Evolutionary conservation across 305 asterid species (phyloP).

Genomic region (Plantago lanceolata): DNA sequence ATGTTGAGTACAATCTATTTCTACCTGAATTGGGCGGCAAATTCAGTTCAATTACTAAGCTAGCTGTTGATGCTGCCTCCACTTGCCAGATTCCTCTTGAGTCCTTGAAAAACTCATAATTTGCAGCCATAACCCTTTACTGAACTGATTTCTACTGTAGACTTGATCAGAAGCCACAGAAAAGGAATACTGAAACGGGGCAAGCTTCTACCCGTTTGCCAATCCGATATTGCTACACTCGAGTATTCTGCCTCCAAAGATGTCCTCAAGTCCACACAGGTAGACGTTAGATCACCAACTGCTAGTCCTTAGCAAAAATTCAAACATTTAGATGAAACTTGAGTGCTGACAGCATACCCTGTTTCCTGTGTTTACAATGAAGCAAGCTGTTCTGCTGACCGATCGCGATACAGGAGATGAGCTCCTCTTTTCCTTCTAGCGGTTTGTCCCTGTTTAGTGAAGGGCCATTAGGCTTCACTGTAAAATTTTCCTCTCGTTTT

Average conservation of each 20-base stretch:
- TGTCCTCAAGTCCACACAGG: constrained; percentile 79
- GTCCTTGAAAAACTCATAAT: neutral
- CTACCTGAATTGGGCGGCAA: neutral
- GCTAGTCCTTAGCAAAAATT: too few relatives aligned
- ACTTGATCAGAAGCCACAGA: constrained; percentile 59
- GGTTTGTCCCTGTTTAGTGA: too few relatives aligned
- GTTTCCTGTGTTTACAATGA: too few relatives aligned
- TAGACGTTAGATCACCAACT: constrained; percentile 10
- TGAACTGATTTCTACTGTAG: constrained; percentile 27
- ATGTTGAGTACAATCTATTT: neutral
- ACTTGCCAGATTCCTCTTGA: neutral
- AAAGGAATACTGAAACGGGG: constrained; percentile 86
- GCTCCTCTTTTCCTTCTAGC: too few relatives aligned
- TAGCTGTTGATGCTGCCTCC: neutral
- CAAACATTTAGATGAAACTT: too few relatives aligned
- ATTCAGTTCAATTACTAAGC: too few relatives aligned
- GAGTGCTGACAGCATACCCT: too few relatives aligned
- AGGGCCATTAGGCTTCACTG: too few relatives aligned
- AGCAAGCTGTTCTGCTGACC: too few relatives aligned
- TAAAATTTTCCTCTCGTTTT: too few relatives aligned
- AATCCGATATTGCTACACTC: constrained; percentile 44
- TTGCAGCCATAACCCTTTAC: too few relatives aligned
- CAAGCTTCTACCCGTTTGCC: constrained; percentile 51
- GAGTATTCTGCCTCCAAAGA: constrained; percentile 70
- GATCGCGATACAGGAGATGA: too few relatives aligned